Evolutionary conservation across 140 eudicot genomes (phyloP), one percentile per base, ranked within the genome.

Genomic region (Stevia rebaudiana): DNA sequence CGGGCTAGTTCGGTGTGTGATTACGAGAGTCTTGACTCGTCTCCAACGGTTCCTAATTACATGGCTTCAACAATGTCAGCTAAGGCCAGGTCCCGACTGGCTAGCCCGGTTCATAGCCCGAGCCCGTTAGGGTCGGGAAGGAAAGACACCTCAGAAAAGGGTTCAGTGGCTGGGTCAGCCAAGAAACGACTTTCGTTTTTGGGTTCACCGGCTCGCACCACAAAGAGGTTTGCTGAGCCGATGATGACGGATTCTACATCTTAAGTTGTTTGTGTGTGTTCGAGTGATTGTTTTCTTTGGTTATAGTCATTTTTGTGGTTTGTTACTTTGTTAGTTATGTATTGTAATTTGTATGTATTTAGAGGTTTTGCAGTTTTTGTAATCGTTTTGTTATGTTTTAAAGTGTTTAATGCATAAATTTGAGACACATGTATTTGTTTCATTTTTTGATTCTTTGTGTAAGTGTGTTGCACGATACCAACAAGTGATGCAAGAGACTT

Each of bases 1-100:
- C 18, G 70, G 1, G 76, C 82, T 15, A 72, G 89, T 0, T 83
- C 90, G 0, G 80, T 82, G 57, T 71, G 86, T 41, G 96, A 88
- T 36, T 86, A 84, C 61, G 94, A 82, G 61, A 88, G 96, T 80
- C 65, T 78, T 11, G 80, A 76, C 0, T 84, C 90, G 41, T 88
- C 87, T 4, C 81, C 94, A 3, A 57, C 82, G 1, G 68, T 81
- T 23, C 87, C 84, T 8, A 69, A 81, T 59, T 88, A 82, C 88
- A 84, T 88, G 96, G 84, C 90, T 8, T 58, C 86, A 12, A 85
- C 94, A n/a, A 73, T 58, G 65, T 84, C 94, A 0, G 63, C 90
- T 0, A 70, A 80, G 43, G 90, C 94, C 3, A 73, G 71, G 75
- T 70, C 87, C 28, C 68, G 86, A 61, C 11, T 71, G 54, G 66